Evolutionary conservation across 78 protist species (phyloP), one percentile per base, ranked within the genome.

Genomic region (Speleostelium caveatum): DNA sequence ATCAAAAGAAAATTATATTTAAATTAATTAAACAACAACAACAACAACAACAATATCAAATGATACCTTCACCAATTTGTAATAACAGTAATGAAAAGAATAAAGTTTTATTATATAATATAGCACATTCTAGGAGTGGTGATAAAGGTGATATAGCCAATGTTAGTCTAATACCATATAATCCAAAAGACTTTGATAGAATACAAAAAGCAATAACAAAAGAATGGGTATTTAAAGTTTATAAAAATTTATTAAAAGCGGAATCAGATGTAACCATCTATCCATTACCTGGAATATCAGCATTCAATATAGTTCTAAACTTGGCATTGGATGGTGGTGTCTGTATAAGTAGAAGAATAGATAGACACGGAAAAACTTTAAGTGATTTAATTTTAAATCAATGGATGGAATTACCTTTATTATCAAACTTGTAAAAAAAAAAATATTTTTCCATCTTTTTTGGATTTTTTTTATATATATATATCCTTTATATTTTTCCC

Each of bases 251-350:
- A 10, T 41, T 69, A 39, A 67, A 62, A 39, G 60, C 24, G 26
- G 73, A 83, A 17, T 35, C 58, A 7, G 42, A 75, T 2, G 69
- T 75, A 2, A 6, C 32, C 2, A 42, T 83, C 10, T 83, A 71
- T 58, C 36, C 22, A 53, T 56, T 83, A 16, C 91, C 91, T 30
- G 91, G 91, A 3, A 83, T 83, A 42, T 56, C 61, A 28, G 49
- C 72, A 45, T 35, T 83, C 32, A 83, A 83, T 53, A 83, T 83
- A 17, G 80, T 83, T 2, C 8, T 83, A 28, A 67, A 38, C 24
- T 58, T 45, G 53, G 91, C 91, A 24, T 69, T 83, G 39, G 91
- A 83, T 45, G 91, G 91, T 69, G 91, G 91, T 69, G 91, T 83
- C 36, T 83, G 91, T 69, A 73, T 83, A 22, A 69, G 79, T 59